phyloP scores from a whole-genome alignment of 805 yeast genomes.

The Candida sphagnicola region DNA sequence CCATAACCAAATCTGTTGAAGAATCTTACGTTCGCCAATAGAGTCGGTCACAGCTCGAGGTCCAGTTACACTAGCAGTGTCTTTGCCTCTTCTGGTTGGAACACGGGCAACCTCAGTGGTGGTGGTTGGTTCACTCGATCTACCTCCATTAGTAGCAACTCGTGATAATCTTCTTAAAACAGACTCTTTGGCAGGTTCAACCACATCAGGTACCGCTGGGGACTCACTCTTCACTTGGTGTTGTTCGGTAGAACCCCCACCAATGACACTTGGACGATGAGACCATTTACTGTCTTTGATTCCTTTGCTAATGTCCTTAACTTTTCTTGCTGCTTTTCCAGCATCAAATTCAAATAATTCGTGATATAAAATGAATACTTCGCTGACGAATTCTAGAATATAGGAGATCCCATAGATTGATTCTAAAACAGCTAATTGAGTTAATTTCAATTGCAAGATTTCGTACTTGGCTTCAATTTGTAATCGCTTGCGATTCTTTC shows the following conservation, averaged over 20 bases:
- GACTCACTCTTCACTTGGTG: neutral
- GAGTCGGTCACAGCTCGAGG: neutral
- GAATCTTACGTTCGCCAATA: constrained; percentile 28
- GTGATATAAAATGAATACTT: constrained; percentile 56
- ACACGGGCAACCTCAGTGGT: too few species aligned
- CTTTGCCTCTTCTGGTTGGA: too few species aligned
- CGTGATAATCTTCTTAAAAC: constrained; percentile 3
- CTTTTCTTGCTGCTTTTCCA: constrained; percentile 1
- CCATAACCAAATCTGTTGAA: constrained; percentile 74
- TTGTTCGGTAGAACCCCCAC: constrained; percentile 16
- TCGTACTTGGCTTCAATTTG: constrained; percentile 39
- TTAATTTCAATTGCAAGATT: constrained; percentile 65
- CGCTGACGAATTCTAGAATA: constrained; percentile 63
- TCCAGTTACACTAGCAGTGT: too few species aligned
- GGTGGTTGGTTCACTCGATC: too few species aligned
- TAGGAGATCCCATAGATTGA: constrained; percentile 51
- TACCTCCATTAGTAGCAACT: constrained; percentile 2
- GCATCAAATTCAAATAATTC: constrained; percentile 37
- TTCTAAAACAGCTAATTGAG: constrained; percentile 70
- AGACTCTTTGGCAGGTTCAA: constrained; percentile 4
- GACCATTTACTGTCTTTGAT: constrained; percentile 27
- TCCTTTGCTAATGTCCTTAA: constrained; percentile 4
- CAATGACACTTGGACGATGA: constrained; percentile 40
- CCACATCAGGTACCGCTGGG: neutral
- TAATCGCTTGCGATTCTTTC: constrained; percentile 23